Conservation (phyloP, 192 early-diverging fungal genomes). For the Diversispora epigaea region DNA sequence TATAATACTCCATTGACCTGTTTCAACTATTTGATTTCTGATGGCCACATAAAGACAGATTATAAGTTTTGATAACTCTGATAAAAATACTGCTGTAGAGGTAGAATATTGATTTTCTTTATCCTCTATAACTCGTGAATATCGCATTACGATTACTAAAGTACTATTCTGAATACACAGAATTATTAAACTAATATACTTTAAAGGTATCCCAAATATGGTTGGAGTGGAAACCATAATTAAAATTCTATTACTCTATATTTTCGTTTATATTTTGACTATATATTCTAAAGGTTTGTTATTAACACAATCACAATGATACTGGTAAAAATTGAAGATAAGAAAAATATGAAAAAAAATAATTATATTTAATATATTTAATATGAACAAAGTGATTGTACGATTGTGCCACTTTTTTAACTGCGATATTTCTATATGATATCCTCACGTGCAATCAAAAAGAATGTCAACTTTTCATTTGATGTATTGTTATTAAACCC, state of each 20-base stretch:
- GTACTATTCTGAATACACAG: conserved; percentile 89
- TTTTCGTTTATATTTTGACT: too few relatives aligned
- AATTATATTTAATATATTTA: too few relatives aligned
- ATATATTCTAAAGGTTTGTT: too few relatives aligned
- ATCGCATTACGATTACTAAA: conserved; percentile 86
- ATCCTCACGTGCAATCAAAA: too few relatives aligned
- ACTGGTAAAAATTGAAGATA: too few relatives aligned
- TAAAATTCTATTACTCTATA: background rate
- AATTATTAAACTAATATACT: conserved; percentile 80
- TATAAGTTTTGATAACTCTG: conserved; percentile 79
- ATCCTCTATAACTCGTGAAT: conserved; percentile 61
- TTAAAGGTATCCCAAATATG: conserved; percentile 66
- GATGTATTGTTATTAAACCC: too few relatives aligned
- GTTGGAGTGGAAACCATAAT: conserved; percentile 38
- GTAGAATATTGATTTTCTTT: conserved; percentile 57
- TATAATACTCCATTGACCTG: conserved; percentile 32
- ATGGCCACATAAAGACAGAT: conserved; percentile 49
- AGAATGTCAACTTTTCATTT: too few relatives aligned
- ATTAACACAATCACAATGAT: too few relatives aligned
- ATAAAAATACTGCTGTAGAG: conserved; percentile 90
- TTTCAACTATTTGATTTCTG: conserved; percentile 37
- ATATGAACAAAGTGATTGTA: too few relatives aligned
- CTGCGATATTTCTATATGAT: too few relatives aligned
- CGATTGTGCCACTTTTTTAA: too few relatives aligned
- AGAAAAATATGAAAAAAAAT: too few relatives aligned